A percentile compares a stretch with the other conserved stretches of the same genome.
These are phyloP conservation scores for Crataegus laevigata DNA, from an alignment of 306 rosid genomes.

Conservation along the genomic window DNA sequence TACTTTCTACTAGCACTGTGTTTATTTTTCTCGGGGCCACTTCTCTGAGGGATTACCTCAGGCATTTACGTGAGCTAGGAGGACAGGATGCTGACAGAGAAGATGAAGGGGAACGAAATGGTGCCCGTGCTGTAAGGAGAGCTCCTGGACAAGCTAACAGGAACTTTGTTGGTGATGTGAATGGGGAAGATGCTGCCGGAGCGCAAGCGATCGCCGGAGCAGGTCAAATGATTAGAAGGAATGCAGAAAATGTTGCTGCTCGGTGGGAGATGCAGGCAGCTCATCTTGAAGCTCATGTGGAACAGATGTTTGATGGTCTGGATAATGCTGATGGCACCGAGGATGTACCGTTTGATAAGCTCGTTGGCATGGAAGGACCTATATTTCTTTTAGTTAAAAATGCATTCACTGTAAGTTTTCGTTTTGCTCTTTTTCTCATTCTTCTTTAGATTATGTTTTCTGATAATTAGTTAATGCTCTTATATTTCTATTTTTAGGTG, in stretches of 20 bases:
- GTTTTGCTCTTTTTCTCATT: background rate
- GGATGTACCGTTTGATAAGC: constrained; percentile 99
- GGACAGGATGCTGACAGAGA: constrained; percentile 93
- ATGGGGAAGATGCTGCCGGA: constrained; percentile 80
- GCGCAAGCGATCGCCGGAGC: constrained; percentile 89
- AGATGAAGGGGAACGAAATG: constrained; percentile 92
- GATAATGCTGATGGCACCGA: constrained; percentile 99
- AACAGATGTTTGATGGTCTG: constrained; percentile 96
- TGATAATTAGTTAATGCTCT: background rate
- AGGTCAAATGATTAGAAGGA: constrained; percentile 85
- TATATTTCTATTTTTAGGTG: background rate
- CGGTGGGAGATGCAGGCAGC: constrained; percentile 99
- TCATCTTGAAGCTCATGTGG: constrained; percentile 97
- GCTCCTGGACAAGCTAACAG: constrained; percentile 83
- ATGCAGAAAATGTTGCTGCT: constrained; percentile 96
- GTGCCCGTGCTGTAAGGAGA: constrained; percentile 85
- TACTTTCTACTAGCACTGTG: constrained; percentile 95
- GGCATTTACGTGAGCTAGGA: constrained; percentile 96
- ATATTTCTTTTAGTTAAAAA: constrained; percentile 98
- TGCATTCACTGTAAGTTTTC: constrained; percentile 83
- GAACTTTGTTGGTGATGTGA: constrained; percentile 66
- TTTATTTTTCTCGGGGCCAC: constrained; percentile 97
- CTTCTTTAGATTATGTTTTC: background rate
- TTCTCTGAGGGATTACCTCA: constrained; percentile 94
- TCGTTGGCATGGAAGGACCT: constrained; percentile 99